These are phyloP conservation scores for Phytophthora tubulina DNA, from an alignment of 352 stramenopile genomes.

Conservation along the genomic window DNA sequence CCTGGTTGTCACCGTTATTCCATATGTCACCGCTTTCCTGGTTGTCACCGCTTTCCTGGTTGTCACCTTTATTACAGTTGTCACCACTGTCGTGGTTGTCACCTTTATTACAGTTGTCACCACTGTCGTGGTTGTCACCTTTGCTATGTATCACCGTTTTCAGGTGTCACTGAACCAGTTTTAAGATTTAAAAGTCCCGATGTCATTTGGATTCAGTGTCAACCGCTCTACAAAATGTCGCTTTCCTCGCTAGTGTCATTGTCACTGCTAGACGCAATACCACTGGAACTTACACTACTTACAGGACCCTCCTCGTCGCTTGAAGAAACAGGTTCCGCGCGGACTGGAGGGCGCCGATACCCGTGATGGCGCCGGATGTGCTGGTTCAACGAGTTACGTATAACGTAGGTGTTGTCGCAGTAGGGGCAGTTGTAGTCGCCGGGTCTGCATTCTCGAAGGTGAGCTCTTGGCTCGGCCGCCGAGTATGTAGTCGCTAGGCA, in stretches of 20 bases:
- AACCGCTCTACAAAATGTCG: not conserved
- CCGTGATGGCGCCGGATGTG: not conserved
- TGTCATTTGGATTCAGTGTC: no score
- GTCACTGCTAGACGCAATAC: not conserved
- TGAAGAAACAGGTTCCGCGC: no score
- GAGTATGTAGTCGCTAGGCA: conserved; percentile 1
- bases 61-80: not conserved
- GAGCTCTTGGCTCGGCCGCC: not conserved
- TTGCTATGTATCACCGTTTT: not conserved
- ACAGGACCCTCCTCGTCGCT: no score
- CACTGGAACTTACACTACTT: no score
- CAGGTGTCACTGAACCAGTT: no score
- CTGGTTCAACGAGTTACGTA: conserved; percentile 13
- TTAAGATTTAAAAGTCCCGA: no score
- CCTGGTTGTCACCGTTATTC: no score
- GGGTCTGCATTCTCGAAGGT: no score
- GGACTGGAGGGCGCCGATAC: not conserved
- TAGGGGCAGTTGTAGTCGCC: not conserved
- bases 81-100: no score
- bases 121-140: not conserved
- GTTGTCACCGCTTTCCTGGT: not conserved
- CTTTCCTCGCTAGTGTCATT: not conserved
- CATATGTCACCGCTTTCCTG: no score
- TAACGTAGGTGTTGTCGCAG: not conserved
- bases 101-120: no score